phyloP scores from a whole-genome alignment of 768 basidiomycete genomes.

The Trametes meyenii region DNA sequence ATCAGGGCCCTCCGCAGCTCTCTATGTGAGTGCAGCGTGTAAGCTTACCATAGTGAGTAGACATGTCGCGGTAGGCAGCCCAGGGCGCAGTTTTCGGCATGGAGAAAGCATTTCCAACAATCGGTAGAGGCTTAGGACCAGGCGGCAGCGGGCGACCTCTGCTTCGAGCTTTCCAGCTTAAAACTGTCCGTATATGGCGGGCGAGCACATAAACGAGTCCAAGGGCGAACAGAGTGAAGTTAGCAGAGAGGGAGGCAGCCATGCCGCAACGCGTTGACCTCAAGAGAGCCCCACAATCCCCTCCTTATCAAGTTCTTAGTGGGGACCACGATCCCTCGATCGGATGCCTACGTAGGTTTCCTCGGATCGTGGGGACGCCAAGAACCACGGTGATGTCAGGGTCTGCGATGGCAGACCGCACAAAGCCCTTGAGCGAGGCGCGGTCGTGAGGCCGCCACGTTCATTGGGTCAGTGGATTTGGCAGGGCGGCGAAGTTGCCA shows the following conservation, averaged over 20 bases:
- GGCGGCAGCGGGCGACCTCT: conserved; percentile 24
- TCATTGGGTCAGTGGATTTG: background rate
- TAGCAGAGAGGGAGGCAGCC: background rate
- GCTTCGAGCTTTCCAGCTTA: conserved; percentile 12
- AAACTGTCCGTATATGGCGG: background rate
- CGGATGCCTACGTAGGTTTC: conserved; percentile 9
- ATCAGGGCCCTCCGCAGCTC: background rate
- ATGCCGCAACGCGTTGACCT: background rate
- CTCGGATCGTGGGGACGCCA: background rate
- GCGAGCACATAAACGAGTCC: background rate
- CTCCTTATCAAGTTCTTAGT: conserved; percentile 1
- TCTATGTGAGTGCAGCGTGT: background rate
- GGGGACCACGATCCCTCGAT: background rate
- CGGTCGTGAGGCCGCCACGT: background rate
- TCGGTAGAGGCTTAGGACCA: conserved; percentile 26
- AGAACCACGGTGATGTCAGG: conserved; percentile 6
- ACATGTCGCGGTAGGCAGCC: conserved; percentile 19
- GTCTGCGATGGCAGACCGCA: background rate
- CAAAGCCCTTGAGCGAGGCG: conserved; percentile 4
- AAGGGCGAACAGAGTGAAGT: background rate
- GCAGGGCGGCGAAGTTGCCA: background rate
- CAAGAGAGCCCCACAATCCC: background rate
- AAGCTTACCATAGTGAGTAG: background rate
- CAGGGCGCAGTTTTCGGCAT: conserved; percentile 24
- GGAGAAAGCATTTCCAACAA: conserved; percentile 28